Evolutionary conservation across 2,329 filamentous ascomycete species (phyloP), one percentile per base, ranked within the genome.

Genomic region (Neopestalotiopsis sp.): DNA sequence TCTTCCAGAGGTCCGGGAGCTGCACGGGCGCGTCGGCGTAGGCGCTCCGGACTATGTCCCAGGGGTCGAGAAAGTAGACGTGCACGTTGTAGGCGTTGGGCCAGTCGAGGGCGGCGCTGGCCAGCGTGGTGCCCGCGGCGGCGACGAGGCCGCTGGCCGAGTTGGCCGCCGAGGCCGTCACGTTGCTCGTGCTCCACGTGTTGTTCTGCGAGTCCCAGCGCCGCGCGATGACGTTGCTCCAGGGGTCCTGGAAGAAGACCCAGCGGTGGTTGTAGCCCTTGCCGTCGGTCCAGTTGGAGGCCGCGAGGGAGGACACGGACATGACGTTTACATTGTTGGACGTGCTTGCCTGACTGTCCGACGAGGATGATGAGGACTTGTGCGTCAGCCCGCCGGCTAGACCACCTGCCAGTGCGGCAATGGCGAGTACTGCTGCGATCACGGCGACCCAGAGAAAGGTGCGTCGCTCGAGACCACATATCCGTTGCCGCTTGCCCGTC

Each of bases 161-260:
- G 9, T 72, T 71, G 24, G 65, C 61, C 6, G 68, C 71, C 4
- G 67, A 30, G 66, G 71, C n/a, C 68, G 58, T 73, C 56, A 74
- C 58, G 30, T 74, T 74, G 61, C 65, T 69, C 65, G 73, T 74
- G 45, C 60, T 56, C 73, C 73, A 74, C 4, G 71, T 72, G 20
- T 63, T 66, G 59, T 73, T 74, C 30, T 74, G 67, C n/a, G 74
- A 72, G 32, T 77, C 72, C 74, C 74, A 77, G 24, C 72, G 71
- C n/a, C 74, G 71, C 17, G 68, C 71, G n/a, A 77, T 72, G 32
- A 76, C 70, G 2, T 70, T 38, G 52, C 67, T 71, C 62, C 69
- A 68, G 1, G 69, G 62, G 58, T 77, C 75, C 66, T 77, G 75
- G 64, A 77, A 77, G 67, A 75, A 76, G 59, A 77, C 72, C 20